Percentiles rank a stretch among this genome's conserved stretches.
These are phyloP conservation scores for Ustilago esculenta DNA, from an alignment of 1,284 basidiomycete genomes.

Conservation along the genomic window DNA sequence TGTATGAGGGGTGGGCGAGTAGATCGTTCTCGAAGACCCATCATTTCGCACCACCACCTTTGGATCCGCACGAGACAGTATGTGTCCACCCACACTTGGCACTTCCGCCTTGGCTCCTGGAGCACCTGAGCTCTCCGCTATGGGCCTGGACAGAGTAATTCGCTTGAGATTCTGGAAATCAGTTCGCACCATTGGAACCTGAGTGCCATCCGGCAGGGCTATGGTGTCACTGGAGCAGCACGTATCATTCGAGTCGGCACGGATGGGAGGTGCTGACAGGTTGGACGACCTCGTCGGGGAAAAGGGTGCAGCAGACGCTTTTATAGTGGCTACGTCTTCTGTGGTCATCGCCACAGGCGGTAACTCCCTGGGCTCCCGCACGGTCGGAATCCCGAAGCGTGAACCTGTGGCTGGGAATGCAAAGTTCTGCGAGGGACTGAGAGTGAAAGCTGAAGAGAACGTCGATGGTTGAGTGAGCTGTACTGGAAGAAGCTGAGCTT, in stretches of 20 bases:
- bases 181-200: constrained; percentile 41
- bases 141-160: constrained; percentile 25
- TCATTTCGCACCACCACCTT: constrained; percentile 31
- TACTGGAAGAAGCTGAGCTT: constrained; percentile 32
- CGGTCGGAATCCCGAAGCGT: background rate
- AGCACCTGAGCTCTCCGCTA: background rate
- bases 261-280: constrained; percentile 28
- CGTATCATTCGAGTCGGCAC: constrained; percentile 30
- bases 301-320: constrained; percentile 32
- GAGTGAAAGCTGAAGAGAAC: constrained; percentile 14
- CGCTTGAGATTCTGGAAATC: constrained; percentile 52
- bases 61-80: constrained; percentile 19
- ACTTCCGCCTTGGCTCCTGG: background rate
- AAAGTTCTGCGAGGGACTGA: constrained; percentile 1
- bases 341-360: background rate
- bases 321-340: constrained; percentile 28
- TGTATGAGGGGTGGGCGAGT: constrained; percentile 47
- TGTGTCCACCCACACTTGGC: constrained; percentile 35
- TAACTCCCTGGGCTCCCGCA: background rate
- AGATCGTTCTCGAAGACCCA: constrained; percentile 40
- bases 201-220: constrained; percentile 28
- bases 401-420: background rate
- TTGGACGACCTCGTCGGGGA: constrained; percentile 24
- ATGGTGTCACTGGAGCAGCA: constrained; percentile 26
- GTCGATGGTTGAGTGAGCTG: constrained; percentile 31